Percentiles rank a stretch among this genome's conserved stretches.
Evolutionary conservation across 768 basidiomycete species (phyloP).

Genomic region (Suillus tomentosus): DNA sequence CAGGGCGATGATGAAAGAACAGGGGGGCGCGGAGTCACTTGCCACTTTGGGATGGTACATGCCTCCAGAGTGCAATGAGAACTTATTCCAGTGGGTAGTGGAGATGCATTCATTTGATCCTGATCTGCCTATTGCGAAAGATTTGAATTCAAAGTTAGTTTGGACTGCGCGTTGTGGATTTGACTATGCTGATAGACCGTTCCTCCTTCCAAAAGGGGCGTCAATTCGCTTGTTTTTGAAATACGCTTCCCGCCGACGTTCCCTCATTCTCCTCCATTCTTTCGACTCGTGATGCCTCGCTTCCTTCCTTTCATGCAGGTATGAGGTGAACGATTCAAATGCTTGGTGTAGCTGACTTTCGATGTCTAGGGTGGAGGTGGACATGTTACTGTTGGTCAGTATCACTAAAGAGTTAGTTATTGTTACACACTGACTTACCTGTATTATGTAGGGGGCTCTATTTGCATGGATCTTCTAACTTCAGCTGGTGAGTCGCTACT

Average conservation of each 20-base stretch:
- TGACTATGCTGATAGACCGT: neutral
- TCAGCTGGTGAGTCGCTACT: slow-evolving; percentile 48
- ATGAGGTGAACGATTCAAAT: neutral
- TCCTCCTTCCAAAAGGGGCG: slow-evolving; percentile 35
- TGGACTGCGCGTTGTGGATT: neutral
- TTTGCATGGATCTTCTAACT: slow-evolving; percentile 75
- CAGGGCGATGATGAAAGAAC: slow-evolving; percentile 60
- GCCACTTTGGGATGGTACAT: slow-evolving; percentile 66
- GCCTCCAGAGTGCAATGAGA: slow-evolving; percentile 65
- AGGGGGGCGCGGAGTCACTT: slow-evolving; percentile 46
- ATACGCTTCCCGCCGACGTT: slow-evolving; percentile 68
- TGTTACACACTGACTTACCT: neutral
- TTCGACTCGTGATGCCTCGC: slow-evolving; percentile 72
- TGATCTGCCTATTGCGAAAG: slow-evolving; percentile 59
- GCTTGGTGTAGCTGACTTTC: neutral
- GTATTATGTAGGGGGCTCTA: slow-evolving; percentile 55
- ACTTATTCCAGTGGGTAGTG: slow-evolving; percentile 73
- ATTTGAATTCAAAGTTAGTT: slow-evolving; percentile 52
- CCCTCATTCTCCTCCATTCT: slow-evolving; percentile 74
- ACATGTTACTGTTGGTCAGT: slow-evolving; percentile 61
- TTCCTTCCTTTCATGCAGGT: slow-evolving; percentile 66
- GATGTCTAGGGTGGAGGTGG: slow-evolving; percentile 58
- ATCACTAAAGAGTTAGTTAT: neutral
- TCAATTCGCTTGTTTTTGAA: slow-evolving; percentile 73
- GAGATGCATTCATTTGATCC: slow-evolving; percentile 73